Base-by-base conservation (phyloP, 768 basidiomycete genomes). In the Termitomyces heimii region DNA sequence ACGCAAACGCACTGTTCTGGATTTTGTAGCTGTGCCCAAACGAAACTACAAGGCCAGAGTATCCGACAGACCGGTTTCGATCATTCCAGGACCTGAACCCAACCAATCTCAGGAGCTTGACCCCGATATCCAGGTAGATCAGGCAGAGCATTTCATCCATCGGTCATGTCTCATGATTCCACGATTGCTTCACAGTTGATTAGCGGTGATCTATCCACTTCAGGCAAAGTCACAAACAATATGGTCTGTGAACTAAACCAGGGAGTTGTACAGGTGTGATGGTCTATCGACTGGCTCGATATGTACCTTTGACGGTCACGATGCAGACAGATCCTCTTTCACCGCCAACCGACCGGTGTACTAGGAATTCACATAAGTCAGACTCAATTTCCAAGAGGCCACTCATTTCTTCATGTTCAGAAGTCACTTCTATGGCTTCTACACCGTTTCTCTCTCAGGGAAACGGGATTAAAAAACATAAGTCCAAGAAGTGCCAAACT, bases 1-100 rank as follows among this genome's bases (percentile, higher is more conserved):
- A 44, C 64, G 62, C 39, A 65, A 63, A 47, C 58, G 62, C 40
- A 37, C 24, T 9, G 20, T 63, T 12, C 7, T 65, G 13, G 60
- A 65, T 31, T 61, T 24, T 14, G 53, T 65, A 35, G 60, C 54
- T 24, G 46, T 65, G 20, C 62, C 60, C 22, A 18, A 18, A 18
- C 18, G 37, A 39, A 51, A 5, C 1, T 14, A 52, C 37, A 39
- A 52, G 14, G 51, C 29, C 51, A 29, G 37, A 52, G 26, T 29
- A n/a, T 20, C 37, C 28, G n/a, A 29, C 24, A 52, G 18, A 14
- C 10, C 14, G 16, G 10, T 16, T 28, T n/a, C n/a, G 16, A 34
- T 20, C 32, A 22, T 20, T 34, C 4, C 20, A 49, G 20, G 6
- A 22, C 31, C 20, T 14, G 47, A 49, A 20, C 20, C 20, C 32